phyloP scores from a whole-genome alignment of 371 early-diverging fungal species.

The Apophysomyces elegans region DNA sequence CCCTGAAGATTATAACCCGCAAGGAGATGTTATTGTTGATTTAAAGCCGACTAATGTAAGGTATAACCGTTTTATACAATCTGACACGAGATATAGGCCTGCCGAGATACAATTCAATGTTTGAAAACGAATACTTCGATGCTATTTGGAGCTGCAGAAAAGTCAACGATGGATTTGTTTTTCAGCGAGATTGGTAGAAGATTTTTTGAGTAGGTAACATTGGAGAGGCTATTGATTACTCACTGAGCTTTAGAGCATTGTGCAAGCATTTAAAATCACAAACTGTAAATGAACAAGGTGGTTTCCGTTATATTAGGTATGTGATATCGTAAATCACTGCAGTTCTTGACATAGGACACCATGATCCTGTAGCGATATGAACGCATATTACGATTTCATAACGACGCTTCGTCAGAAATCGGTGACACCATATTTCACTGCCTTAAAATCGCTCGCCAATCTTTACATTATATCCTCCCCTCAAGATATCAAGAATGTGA shows the following conservation, averaged over 20 bases:
- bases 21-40: slow-evolving; percentile 47
- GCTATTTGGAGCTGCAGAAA: slow-evolving; percentile 78
- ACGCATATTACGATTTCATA: slow-evolving; percentile 74
- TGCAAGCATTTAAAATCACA: slow-evolving; percentile 81
- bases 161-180: slow-evolving; percentile 88
- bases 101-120: slow-evolving; percentile 76
- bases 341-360: background rate
- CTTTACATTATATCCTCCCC: slow-evolving; percentile 87
- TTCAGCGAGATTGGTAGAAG: slow-evolving; percentile 86
- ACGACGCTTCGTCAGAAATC: slow-evolving; percentile 68
- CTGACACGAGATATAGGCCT: slow-evolving; percentile 41
- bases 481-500: slow-evolving; percentile 78
- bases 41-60: slow-evolving; percentile 71
- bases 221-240: background rate
- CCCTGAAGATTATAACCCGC: slow-evolving; percentile 73
- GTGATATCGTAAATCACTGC: background rate
- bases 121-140: slow-evolving; percentile 77
- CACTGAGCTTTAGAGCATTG: slow-evolving; percentile 49
- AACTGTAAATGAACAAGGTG: slow-evolving; percentile 81
- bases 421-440: slow-evolving; percentile 79
- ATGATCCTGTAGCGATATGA: slow-evolving; percentile 73
- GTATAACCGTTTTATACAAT: background rate
- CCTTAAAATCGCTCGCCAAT: slow-evolving; percentile 91
- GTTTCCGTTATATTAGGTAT: slow-evolving; percentile 78
- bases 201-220: slow-evolving; percentile 74